These are phyloP conservation scores for Cylindricascospora bacillispora DNA, from an alignment of 1,139 yeast species.

Conservation along the genomic window DNA sequence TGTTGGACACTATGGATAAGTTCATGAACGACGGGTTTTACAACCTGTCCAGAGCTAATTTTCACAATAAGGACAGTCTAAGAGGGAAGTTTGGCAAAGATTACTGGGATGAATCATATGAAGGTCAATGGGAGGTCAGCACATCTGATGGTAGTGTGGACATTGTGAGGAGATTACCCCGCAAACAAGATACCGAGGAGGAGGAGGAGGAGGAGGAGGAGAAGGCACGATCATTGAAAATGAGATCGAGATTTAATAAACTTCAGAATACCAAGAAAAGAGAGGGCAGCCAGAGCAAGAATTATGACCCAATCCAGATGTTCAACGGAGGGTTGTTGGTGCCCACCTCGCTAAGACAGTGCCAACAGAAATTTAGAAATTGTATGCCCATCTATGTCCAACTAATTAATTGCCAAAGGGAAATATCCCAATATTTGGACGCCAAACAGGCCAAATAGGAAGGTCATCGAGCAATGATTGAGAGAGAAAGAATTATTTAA, in stretches of 20 bases:
- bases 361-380: constrained; percentile 19
- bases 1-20: constrained; percentile 20
- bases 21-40: constrained; percentile 16
- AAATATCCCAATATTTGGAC: too few relatives aligned
- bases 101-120: constrained; percentile 22
- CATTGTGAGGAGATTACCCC: constrained; percentile 5
- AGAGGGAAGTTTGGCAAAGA: constrained; percentile 22
- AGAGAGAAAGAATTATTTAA: too few relatives aligned
- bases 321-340: constrained; percentile 21
- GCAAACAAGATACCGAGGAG: constrained; percentile 1
- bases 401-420: constrained; percentile 13
- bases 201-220: constrained; percentile 4
- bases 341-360: constrained; percentile 18
- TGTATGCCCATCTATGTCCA: constrained; percentile 13
- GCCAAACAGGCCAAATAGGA: too few relatives aligned
- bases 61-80: constrained; percentile 20
- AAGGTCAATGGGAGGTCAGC: constrained; percentile 12
- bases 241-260: constrained; percentile 3
- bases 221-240: too few relatives aligned
- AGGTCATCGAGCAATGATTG: too few relatives aligned
- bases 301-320: constrained; percentile 21
- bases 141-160: constrained; percentile 5
- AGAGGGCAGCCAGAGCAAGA: constrained; percentile 1
- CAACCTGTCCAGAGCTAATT: constrained; percentile 22
- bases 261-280: constrained; percentile 1